Base-by-base conservation (phyloP, 2,329 filamentous ascomycete species). In the Fusarium siculi region DNA sequence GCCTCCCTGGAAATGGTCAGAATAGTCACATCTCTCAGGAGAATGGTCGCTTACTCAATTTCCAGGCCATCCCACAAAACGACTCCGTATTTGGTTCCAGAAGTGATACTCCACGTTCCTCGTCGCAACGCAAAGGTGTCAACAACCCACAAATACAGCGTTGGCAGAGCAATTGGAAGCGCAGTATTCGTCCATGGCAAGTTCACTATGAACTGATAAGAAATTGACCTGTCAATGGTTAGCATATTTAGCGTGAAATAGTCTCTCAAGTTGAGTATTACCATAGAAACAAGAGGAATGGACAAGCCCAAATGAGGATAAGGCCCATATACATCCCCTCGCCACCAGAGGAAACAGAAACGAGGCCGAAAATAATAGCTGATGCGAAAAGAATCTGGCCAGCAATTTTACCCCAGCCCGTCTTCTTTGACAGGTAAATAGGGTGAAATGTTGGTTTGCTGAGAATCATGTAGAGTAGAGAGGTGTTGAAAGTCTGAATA, bases 401-500 rank as follows among this genome's bases (percentile, higher is more conserved):
- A 9, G 80, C 59, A 18, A 84, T 72, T 70, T 85, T 86, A 5
- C 72, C 53, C 30, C 25, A 52, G 4, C 7, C 28, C 2, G 74
- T 46, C 30, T 78, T 77, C 16, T 78, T 83, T 4, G 76, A 80
- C 12, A 87, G 79, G 50, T 83, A 85, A 36, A 85, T 80, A 0
- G 84, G 77, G 47, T 86, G 83, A 63, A 92, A 86, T 12, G 92
- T 83, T 2, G 90, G 85, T 79, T 92, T 93, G 81, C 87, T 93
- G 25, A 91, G 79, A 3, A 93, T 81, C 15, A 93, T 84, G 76
- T 94, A 94, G 14, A 94, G 79, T 55, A 93, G 81, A 1, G 89
- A 87, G 1, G 92, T 93, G 76, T 90, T 93, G 80, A 93, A 94
- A 3, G 92, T 94, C 81, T 94, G 93, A 30, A 94, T 88, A 25